A percentile compares a stretch with the other conserved stretches of the same genome.
Evolutionary conservation across 1,139 yeast species (phyloP).

Genomic region (Zhuliangozyma parablackwelliae): DNA sequence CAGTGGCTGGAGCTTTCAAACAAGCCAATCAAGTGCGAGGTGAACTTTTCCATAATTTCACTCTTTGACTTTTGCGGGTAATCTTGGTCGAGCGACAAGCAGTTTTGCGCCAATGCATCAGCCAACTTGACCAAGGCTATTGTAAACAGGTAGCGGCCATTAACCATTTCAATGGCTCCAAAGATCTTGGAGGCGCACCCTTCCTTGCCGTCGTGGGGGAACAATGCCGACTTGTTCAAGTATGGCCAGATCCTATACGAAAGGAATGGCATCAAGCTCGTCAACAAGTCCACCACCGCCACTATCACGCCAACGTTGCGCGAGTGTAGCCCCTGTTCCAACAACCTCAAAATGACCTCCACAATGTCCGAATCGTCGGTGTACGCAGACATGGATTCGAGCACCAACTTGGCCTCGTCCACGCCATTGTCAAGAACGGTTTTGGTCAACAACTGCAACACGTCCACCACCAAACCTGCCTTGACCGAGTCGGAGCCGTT

Average conservation of each 20-base stretch:
- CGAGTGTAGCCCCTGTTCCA: constrained; percentile 64
- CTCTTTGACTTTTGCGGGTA: constrained; percentile 44
- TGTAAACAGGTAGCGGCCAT: constrained; percentile 64
- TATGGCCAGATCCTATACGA: constrained; percentile 79
- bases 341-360: constrained; percentile 59
- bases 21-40: constrained; percentile 55
- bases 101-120: constrained; percentile 49
- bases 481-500: constrained; percentile 32
- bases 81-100: constrained; percentile 39
- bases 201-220: constrained; percentile 65
- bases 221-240: constrained; percentile 59
- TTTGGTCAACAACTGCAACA: constrained; percentile 47
- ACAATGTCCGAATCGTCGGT: constrained; percentile 66
- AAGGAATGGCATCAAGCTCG: constrained; percentile 42
- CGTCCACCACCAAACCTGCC: constrained; percentile 39
- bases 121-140: constrained; percentile 53
- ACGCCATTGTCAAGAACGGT: constrained; percentile 42
- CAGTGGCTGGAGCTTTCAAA: constrained; percentile 75
- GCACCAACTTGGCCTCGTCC: constrained; percentile 37
- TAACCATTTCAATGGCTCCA: constrained; percentile 70
- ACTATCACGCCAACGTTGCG: constrained; percentile 47
- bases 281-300: constrained; percentile 48
- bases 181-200: constrained; percentile 61
- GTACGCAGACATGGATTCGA: constrained; percentile 55
- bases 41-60: constrained; percentile 53